Base-by-base conservation (phyloP, 228 moss, liverwort and hornwort species). In the Sphagnum fallax region DNA sequence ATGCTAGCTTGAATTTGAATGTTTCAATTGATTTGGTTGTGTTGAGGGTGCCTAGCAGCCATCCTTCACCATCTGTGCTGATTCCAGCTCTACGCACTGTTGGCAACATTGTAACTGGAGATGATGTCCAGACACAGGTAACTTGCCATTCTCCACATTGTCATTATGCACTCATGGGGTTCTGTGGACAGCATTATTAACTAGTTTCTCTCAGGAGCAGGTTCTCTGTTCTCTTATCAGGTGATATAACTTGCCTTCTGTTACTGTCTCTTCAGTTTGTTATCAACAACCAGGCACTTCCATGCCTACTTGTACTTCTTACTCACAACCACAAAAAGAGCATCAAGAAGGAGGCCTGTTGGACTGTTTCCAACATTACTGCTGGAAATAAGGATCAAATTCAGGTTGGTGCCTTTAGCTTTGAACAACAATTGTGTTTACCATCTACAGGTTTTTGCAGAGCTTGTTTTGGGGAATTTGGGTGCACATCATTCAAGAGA, bases 301-400 rank as follows among this genome's bases (percentile, higher is more conserved):
- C 97, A 11, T 93, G 91, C 62, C 82, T 97, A 8, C 74, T 93
- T 13, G 87, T 85, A 5, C 91, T 97, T 2, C 68, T 97, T 32
- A 93, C 91, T 6, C 90, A 93, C 69, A 90, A 80, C 16, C 93
- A 91, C 65, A 97, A 97, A 84, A 97, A 97, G 68, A 97, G 97
- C 77, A 97, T 97, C 0, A 93, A 91, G 87, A 93, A 93, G 64
- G 93, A 97, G 71, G 93, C 96, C 4, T 96, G 93, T 64, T 96
- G 96, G 96, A 93, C 96, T 6, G 93, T 96, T 47, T 96, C 96
- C 6, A 96, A 97, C 47, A 93, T 97, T 4, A 97, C 97, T 49
- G 93, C 96, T 0, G 96, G 96, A 52, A 96, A 93, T 67, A 96
- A 96, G 76, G 96, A 96, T 60, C 93, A 96, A 68, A 96, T 96